Evolutionary conservation across 1,284 basidiomycete species (phyloP), one percentile per base, ranked within the genome.

Genomic region (Fomitopsis pinicola): DNA sequence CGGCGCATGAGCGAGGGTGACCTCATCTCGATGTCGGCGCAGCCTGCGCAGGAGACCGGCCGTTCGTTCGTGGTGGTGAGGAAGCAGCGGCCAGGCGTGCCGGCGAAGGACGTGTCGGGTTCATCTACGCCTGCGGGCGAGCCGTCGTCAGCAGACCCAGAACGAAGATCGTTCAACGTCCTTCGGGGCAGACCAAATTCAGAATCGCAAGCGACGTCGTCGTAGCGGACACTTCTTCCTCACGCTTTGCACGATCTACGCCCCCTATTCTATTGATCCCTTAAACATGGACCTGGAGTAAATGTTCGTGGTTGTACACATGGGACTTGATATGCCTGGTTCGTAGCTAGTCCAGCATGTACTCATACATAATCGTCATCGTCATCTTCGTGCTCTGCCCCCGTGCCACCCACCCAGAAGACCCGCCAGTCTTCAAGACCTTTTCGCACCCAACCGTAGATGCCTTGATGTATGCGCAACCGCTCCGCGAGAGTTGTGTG

Each of bases 361-460:
- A 60, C 44, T 64, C 48, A 59, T 55, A 62, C 66, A 69, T 66
- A 66, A 63, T 64, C 63, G 42, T 64, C 63, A 42, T 64, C 64
- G 44, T 59, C 65, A 17, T 65, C 68, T 45, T 73, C 72, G 44
- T 76, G 67, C 36, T 71, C 73, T 40, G 73, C 72, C 1, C 76
- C 74, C 52, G 71, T 71, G 5, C 89, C 89, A 0, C 90, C 90
- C 7, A 92, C 73, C 91, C 91, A 92, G 68, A 92, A 85, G 15
- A 92, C 81, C 30, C 91, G 77, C 81, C 85, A 92, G 69, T 92
- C 90, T 60, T 85, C 82, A 5, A 78, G 62, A 14, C 85, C 89
- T 69, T 86, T 89, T 64, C 83, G 75, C 72, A 84, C 80, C 88
- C 88, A 91, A 0, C 81, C 89, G 69, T 92, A 92, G 9, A 88